Evolutionary conservation across 2,329 filamentous ascomycete species (phyloP).

Genomic region (Alternaria sp.): DNA sequence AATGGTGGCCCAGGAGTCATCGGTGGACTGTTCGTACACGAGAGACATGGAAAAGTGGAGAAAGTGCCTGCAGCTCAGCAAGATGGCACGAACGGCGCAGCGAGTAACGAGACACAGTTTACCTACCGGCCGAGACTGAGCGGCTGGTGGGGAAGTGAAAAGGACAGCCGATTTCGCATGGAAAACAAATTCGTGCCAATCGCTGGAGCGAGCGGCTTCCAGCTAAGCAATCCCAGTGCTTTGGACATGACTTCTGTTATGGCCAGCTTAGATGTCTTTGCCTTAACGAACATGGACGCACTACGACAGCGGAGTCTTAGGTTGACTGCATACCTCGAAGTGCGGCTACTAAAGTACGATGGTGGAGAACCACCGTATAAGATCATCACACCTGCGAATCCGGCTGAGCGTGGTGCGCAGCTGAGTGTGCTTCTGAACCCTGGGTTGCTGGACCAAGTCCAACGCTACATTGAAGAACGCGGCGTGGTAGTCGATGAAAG

Average conservation of each 20-base stretch:
- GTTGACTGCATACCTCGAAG: constrained; percentile 79
- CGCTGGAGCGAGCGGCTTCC: constrained; percentile 79
- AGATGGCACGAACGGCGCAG: constrained; percentile 34
- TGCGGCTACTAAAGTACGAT: constrained; percentile 42
- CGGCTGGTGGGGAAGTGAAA: constrained; percentile 90
- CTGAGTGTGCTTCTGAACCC: constrained; percentile 74
- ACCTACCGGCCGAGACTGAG: constrained; percentile 71
- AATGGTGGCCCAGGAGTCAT: constrained; percentile 86
- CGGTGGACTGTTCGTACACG: constrained; percentile 81
- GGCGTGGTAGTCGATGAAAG: constrained; percentile 84
- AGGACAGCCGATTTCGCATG: constrained; percentile 81
- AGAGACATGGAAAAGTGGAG: constrained; percentile 70
- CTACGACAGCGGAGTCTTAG: constrained; percentile 75
- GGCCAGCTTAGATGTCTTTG: constrained; percentile 77
- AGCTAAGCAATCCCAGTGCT: constrained; percentile 84
- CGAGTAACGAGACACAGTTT: constrained; percentile 47
- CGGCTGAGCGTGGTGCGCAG: constrained; percentile 76
- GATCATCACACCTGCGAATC: constrained; percentile 75
- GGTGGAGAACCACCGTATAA: constrained; percentile 50
- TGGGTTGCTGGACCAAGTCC: constrained; percentile 74
- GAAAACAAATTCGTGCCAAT: constrained; percentile 80
- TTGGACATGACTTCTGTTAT: constrained; percentile 79
- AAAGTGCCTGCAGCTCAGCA: constrained; percentile 8
- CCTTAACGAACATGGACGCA: constrained; percentile 71
- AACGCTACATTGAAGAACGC: constrained; percentile 68